These are phyloP conservation scores for Aspergillus haitiensis DNA, from an alignment of 495 filamentous ascomycete genomes.

Conservation along the genomic window DNA sequence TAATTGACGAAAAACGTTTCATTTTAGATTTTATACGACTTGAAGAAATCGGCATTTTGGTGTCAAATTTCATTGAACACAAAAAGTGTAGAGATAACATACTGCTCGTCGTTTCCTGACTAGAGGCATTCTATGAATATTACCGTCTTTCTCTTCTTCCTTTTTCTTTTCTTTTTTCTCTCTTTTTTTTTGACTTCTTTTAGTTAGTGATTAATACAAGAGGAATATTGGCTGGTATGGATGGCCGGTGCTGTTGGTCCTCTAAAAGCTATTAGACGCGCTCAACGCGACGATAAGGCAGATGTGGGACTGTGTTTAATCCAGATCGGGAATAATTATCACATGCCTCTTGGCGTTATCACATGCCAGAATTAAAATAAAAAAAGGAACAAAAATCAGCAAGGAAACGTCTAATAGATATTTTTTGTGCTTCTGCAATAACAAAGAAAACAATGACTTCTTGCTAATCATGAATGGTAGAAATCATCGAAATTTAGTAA, in stretches of 20 bases:
- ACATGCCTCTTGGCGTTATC: slow-evolving; percentile 4
- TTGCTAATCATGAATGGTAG: no score
- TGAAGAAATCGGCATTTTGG: not conserved
- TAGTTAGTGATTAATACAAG: slow-evolving; percentile 23
- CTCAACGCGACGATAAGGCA: slow-evolving; percentile 22
- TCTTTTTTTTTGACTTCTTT: not conserved
- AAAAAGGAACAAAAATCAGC: not conserved
- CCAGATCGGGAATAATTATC: slow-evolving; percentile 19
- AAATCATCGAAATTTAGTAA: no score
- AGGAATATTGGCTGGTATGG: slow-evolving; percentile 13
- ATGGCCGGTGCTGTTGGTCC: slow-evolving; percentile 8
- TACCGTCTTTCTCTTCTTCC: no score
- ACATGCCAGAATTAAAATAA: not conserved
- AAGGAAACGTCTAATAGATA: not conserved
- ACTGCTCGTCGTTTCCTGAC: slow-evolving; percentile 44
- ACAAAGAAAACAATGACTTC: no score
- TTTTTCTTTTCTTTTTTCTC: no score
- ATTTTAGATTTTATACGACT: slow-evolving; percentile 7
- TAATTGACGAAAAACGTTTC: not conserved
- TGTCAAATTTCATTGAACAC: no score
- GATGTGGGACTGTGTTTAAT: slow-evolving; percentile 17
- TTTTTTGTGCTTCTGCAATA: no score
- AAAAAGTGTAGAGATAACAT: slow-evolving; percentile 15
- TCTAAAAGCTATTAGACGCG: slow-evolving; percentile 15
- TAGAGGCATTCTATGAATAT: slow-evolving; percentile 31